These are phyloP conservation scores for Decorospora gaudefroyi DNA, from an alignment of 2,329 filamentous ascomycete species.

Conservation along the genomic window DNA sequence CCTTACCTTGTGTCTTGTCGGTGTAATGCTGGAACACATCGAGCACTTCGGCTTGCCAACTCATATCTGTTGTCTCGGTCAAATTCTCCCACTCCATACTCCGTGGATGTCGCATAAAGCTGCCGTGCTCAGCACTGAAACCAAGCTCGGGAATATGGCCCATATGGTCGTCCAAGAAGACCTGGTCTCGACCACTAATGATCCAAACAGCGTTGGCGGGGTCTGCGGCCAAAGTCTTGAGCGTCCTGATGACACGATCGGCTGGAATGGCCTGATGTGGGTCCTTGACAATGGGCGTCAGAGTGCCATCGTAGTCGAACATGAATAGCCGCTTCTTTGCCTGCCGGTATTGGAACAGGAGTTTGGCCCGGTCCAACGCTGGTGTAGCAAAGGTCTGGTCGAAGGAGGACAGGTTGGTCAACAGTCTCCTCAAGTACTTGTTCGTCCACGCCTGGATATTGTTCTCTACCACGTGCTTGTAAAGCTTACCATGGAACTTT, in stretches of 20 bases:
- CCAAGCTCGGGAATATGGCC: slow-evolving; percentile 88
- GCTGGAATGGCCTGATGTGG: slow-evolving; percentile 88
- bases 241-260: slow-evolving; percentile 75
- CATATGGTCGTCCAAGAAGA: slow-evolving; percentile 86
- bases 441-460: slow-evolving; percentile 86
- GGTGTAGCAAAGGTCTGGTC: slow-evolving; percentile 78
- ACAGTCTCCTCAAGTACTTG: slow-evolving; percentile 75
- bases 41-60: slow-evolving; percentile 85
- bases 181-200: slow-evolving; percentile 91
- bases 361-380: slow-evolving; percentile 71
- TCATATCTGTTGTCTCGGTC: slow-evolving; percentile 84
- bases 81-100: slow-evolving; percentile 83
- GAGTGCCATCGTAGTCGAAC: slow-evolving; percentile 98
- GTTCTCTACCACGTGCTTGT: slow-evolving; percentile 81
- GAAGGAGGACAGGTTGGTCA: slow-evolving; percentile 78
- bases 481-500: slow-evolving; percentile 73
- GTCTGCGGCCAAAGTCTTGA: slow-evolving; percentile 79
- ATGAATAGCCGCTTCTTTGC: slow-evolving; percentile 86
- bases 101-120: slow-evolving; percentile 84
- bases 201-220: slow-evolving; percentile 93
- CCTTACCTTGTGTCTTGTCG: slow-evolving; percentile 77
- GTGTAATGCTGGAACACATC: slow-evolving; percentile 87
- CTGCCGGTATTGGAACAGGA: slow-evolving; percentile 74
- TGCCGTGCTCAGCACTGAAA: slow-evolving; percentile 96
- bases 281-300: slow-evolving; percentile 91